phyloP scores from a whole-genome alignment of 345 rosid genomes.

The Physaria fendleri region DNA sequence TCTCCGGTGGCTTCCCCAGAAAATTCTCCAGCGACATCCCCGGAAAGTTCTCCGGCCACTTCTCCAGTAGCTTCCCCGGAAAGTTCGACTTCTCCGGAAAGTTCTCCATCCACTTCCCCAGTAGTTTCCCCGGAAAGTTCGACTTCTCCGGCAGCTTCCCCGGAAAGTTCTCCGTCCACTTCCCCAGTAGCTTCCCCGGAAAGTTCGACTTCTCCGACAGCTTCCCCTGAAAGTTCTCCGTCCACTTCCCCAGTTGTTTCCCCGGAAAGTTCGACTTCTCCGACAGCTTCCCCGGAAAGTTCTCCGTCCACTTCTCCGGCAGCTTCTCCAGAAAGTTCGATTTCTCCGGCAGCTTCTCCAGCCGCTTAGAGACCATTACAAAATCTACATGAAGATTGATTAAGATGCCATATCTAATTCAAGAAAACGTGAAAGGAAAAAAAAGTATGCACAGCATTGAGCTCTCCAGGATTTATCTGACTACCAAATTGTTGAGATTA shows the following conservation, averaged over 20 bases:
- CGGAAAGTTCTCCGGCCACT: neutral
- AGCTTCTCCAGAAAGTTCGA: neutral
- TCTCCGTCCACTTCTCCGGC: neutral
- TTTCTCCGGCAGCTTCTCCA: constrained; percentile 10
- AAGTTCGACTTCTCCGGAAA: neutral
- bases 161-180: neutral
- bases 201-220: constrained; percentile 2
- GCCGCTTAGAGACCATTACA: too few relatives aligned
- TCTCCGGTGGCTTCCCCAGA: constrained; percentile 11
- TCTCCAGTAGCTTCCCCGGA: neutral
- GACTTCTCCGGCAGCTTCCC: neutral
- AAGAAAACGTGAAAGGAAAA: neutral
- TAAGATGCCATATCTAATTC: constrained; percentile 8
- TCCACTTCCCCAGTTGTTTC: neutral
- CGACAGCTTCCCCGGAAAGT: constrained; percentile 9
- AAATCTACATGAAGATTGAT: constrained; percentile 1
- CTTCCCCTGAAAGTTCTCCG: neutral
- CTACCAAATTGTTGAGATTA: constrained; percentile 26
- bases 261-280: neutral
- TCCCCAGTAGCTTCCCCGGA: neutral
- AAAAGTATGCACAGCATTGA: constrained; percentile 6
- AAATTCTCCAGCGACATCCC: too few relatives aligned
- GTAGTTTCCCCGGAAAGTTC: neutral
- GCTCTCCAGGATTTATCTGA: neutral
- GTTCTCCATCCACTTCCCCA: neutral